Base-by-base conservation (phyloP, 1,139 yeast genomes). In the Candida sanyaensis region DNA sequence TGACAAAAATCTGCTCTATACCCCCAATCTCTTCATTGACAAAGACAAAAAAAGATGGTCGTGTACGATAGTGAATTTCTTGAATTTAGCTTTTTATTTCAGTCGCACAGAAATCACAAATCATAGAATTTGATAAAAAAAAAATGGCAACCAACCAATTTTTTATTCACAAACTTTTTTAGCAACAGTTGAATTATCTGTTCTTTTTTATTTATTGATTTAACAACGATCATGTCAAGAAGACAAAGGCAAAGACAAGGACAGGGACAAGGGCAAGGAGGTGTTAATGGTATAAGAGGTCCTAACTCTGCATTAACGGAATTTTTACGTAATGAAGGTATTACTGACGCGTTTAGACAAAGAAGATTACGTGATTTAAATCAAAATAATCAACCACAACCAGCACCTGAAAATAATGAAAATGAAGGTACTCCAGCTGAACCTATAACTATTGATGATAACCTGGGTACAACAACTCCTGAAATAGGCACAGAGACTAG, bases 251-350 rank as follows among this genome's bases (percentile, higher is more conserved):
- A 23, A 41, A 50, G 58, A n/a, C n/a, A n/a, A n/a, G n/a, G n/a
- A n/a, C n/a, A n/a, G n/a, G n/a, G n/a, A n/a, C n/a, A n/a, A n/a
- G n/a, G n/a, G n/a, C n/a, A n/a, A n/a, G n/a, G n/a, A 4, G 80
- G 80, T 13, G 87, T 87, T 37, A 41, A 36, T 36, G 39, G 39
- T 11, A 24, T 36, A 9, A 73, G 83, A 51, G 93, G 93, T 0
- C 93, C 95, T 6, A 86, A 85, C 68, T 83, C 89, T 55, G 95
- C 95, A 0, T 71, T 87, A 55, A 86, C 93, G 0, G 90, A 84
- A 61, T 87, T 87, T 60, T 72, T 87, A 50, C 71, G 86, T 44
- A 67, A 87, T 48, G 97, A 91, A 64, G 97, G 97, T 37, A 92
- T 92, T 66, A 88, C 97, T 0, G 90, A 83, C 52, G 84, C 84